Evolutionary conservation across 192 early-diverging fungal species (phyloP), one percentile per base, ranked within the genome.

Genomic region (Coemansia sp.): DNA sequence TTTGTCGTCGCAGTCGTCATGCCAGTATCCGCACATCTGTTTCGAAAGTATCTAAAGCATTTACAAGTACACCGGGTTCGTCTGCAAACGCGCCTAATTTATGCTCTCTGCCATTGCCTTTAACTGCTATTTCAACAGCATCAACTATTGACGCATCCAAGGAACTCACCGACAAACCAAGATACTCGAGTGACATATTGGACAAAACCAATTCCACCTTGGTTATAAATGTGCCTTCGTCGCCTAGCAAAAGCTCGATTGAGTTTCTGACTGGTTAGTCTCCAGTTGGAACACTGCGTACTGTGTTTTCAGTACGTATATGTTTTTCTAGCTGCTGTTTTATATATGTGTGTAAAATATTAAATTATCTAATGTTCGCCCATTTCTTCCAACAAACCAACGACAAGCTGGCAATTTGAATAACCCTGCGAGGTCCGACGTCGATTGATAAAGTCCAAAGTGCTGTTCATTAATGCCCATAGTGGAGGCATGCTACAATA

Each of bases 381-480:
- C 31, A 23, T 56, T 29, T 67, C 58, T 4, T 64, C 61, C 0
- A 37, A 51, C 12, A 74, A 49, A 16, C 71, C 68, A 35, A 74
- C 55, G 5, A 67, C 37, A 45, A 74, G 64, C 26, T 41, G 59
- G 57, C 77, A 79, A 7, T 27, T 2, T 21, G 29, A 21, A 26
- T 54, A 12, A 7, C 56, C 67, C 21, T 56, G 64, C 3, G 31
- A 48, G 11, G 26, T 59, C 37, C 64, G 67, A 27, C 31, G 22
- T 21, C 62, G 49, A 35, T 74, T 74, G 21, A 74, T 65, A 54
- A 67, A 54, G 26, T 80, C 71, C 31, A 80, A 9, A 3, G 72
- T 68, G 51, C 69, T 80, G 65, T 74, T 80, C 21, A 71, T 26
- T n/a, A 80, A 59, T 10, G 71, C 68, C 71, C 71, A 74, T 16